phyloP scores from a whole-genome alignment of 148 eudicot species.

The Amaranthus hypochondriacus region DNA sequence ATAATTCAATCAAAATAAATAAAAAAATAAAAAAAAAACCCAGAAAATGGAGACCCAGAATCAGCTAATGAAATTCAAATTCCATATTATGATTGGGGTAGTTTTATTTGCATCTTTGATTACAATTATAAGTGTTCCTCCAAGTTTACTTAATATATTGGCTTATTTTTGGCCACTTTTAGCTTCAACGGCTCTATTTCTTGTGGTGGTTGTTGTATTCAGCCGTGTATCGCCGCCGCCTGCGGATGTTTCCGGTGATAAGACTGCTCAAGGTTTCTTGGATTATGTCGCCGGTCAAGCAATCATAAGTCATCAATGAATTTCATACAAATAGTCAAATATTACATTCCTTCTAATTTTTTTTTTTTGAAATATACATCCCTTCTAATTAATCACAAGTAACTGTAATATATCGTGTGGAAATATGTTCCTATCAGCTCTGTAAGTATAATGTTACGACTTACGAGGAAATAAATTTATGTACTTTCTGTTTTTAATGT shows the following conservation, averaged over 20 bases:
- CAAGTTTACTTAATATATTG: slow-evolving; percentile 44
- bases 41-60: slow-evolving; percentile 54
- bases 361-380: too few species aligned
- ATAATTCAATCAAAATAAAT: too few species aligned
- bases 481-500: too few species aligned
- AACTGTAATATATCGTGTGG: too few species aligned
- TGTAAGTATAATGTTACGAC: too few species aligned
- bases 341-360: too few species aligned
- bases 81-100: slow-evolving; percentile 35
- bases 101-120: slow-evolving; percentile 19
- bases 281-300: slow-evolving; percentile 55
- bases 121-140: slow-evolving; percentile 33
- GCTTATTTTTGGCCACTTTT: slow-evolving; percentile 73
- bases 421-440: too few species aligned
- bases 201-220: slow-evolving; percentile 53
- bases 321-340: too few species aligned
- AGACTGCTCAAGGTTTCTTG: slow-evolving; percentile 63
- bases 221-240: slow-evolving; percentile 48
- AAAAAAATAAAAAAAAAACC: too few species aligned
- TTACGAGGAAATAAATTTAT: too few species aligned
- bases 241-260: slow-evolving; percentile 44
- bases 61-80: slow-evolving; percentile 43
- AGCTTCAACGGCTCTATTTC: slow-evolving; percentile 75
- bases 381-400: too few species aligned
- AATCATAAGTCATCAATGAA: slow-evolving; percentile 22